Evolutionary conservation across 2,329 filamentous ascomycete species (phyloP).

Genomic region (Dactylellina drechsleri): DNA sequence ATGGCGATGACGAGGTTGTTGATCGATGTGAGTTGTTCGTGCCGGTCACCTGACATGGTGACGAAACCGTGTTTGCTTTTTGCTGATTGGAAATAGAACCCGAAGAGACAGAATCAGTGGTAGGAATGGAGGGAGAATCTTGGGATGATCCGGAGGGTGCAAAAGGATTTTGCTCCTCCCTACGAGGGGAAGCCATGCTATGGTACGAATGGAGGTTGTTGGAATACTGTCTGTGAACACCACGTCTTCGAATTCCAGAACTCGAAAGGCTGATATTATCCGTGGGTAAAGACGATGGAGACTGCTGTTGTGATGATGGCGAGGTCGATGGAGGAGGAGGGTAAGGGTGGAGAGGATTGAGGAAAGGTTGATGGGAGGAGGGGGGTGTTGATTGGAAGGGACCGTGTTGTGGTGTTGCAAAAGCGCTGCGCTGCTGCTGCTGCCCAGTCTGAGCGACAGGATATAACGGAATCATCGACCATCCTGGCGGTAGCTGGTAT

Average conservation of each 20-base stretch:
- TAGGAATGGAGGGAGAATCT: conserved; percentile 9
- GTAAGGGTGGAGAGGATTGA: conserved; percentile 23
- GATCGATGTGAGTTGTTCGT: conserved; percentile 35
- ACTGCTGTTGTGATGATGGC: conserved; percentile 1
- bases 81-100: conserved; percentile 20
- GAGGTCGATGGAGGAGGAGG: conserved; percentile 24
- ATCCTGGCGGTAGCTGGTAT: conserved; percentile 51
- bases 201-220: conserved; percentile 50
- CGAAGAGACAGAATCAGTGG: conserved; percentile 5
- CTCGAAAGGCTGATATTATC: conserved; percentile 47
- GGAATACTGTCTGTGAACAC: conserved; percentile 49
- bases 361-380: conserved; percentile 24
- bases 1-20: conserved; percentile 40
- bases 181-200: conserved; percentile 49
- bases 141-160: conserved; percentile 13
- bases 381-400: conserved; percentile 42
- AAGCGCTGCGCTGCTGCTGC: conserved; percentile 6
- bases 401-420: conserved; percentile 49
- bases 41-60: conserved; percentile 41
- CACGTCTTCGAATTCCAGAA: conserved; percentile 48
- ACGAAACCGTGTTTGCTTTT: conserved; percentile 46
- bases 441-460: conserved; percentile 32
- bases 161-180: conserved; percentile 46
- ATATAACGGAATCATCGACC: conserved; percentile 45
- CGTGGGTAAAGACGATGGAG: conserved; percentile 4